Conservation (phyloP, 306 rosid species). For the Lablab purpureus region DNA sequence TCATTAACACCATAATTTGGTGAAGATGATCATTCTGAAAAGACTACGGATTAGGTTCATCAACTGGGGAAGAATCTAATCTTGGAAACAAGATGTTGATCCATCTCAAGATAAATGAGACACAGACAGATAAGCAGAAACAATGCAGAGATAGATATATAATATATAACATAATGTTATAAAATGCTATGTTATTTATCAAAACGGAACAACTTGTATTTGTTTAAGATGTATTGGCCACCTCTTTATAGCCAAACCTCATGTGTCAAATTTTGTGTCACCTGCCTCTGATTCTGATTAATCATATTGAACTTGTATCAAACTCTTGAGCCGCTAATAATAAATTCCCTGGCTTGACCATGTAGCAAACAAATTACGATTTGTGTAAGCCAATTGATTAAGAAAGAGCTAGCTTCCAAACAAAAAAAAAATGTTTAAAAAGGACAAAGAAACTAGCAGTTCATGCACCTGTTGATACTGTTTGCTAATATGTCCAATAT, state of each 20-base stretch:
- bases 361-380: constrained; percentile 5
- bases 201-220: constrained; percentile 36
- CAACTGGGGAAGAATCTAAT: constrained; percentile 45
- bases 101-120: constrained; percentile 25
- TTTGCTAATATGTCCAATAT: constrained; percentile 55
- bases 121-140: constrained; percentile 33
- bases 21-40: constrained; percentile 45
- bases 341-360: constrained; percentile 19
- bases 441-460: constrained; percentile 32
- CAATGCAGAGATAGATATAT: background rate
- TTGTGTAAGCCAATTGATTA: constrained; percentile 17
- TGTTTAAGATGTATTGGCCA: constrained; percentile 31
- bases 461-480: constrained; percentile 47
- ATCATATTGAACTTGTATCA: constrained; percentile 28
- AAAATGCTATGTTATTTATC: constrained; percentile 3
- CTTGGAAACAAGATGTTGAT: constrained; percentile 15
- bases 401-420: constrained; percentile 25
- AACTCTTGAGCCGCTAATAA: constrained; percentile 28
- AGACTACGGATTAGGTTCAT: constrained; percentile 53
- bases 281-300: constrained; percentile 39
- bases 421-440: background rate
- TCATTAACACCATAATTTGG: constrained; percentile 40
- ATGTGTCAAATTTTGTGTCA: constrained; percentile 35
- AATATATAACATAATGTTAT: background rate
- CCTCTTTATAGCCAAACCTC: constrained; percentile 27